Conservation (phyloP, 257 asterid genomes). For the Nicotiana noctiflora region DNA sequence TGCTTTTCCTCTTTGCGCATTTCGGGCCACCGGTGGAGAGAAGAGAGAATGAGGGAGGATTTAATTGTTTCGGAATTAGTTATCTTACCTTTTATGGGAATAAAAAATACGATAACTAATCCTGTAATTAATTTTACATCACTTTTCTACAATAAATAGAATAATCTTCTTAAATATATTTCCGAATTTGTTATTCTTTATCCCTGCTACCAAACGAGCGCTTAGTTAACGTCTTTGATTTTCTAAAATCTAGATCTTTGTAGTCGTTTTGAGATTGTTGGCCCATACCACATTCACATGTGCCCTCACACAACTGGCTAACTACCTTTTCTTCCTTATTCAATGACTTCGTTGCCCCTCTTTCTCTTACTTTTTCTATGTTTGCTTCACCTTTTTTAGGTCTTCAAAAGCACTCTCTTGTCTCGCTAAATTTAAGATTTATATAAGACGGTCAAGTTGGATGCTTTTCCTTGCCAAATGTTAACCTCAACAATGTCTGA, state of each 20-base stretch:
- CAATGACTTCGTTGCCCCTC: conserved; percentile 29
- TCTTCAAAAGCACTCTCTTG: conserved; percentile 16
- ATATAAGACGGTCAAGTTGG: background rate
- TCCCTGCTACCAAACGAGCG: too few relatives aligned
- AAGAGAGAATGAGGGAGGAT: too few relatives aligned
- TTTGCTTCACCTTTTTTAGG: conserved; percentile 1
- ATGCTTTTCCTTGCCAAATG: too few relatives aligned
- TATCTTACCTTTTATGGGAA: too few relatives aligned
- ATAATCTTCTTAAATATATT: too few relatives aligned
- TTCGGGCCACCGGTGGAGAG: background rate
- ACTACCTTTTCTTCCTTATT: background rate
- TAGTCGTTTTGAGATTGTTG: conserved; percentile 20
- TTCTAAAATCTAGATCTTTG: background rate
- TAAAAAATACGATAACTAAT: too few relatives aligned
- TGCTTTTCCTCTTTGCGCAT: background rate
- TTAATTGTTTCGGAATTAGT: too few relatives aligned
- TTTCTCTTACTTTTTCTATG: background rate
- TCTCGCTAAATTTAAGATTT: conserved; percentile 25
- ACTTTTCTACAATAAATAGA: too few relatives aligned
- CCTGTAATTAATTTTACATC: too few relatives aligned
- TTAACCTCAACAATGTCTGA: too few relatives aligned
- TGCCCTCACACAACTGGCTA: conserved; percentile 31
- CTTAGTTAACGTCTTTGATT: background rate
- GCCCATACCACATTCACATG: conserved; percentile 60
- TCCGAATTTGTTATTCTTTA: too few relatives aligned